Percentiles rank a stretch among this genome's conserved stretches.
Evolutionary conservation across 164 flowering plant genomes (phyloP).

Genomic region (Umbellularia californica): DNA sequence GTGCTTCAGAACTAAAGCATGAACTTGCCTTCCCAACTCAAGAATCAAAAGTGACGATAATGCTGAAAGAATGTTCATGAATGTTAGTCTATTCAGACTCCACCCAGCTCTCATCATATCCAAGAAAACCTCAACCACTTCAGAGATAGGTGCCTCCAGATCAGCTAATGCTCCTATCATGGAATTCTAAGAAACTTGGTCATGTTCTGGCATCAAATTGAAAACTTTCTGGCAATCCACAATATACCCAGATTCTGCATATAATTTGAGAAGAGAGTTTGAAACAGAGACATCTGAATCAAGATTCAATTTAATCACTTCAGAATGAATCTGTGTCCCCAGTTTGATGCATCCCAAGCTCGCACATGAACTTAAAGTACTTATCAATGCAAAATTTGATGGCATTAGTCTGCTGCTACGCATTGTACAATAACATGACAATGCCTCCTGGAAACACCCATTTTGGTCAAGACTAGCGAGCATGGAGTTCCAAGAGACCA

Average conservation of each 20-base stretch:
- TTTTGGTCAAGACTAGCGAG: slow-evolving; percentile 84
- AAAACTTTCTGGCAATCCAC: slow-evolving; percentile 59
- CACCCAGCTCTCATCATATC: slow-evolving; percentile 68
- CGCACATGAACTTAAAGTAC: slow-evolving; percentile 78
- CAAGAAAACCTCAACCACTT: slow-evolving; percentile 44
- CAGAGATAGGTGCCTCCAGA: slow-evolving; percentile 34
- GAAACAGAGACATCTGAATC: slow-evolving; percentile 76
- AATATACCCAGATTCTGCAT: slow-evolving; percentile 51
- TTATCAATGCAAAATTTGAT: slow-evolving; percentile 68
- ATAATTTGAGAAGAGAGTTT: slow-evolving; percentile 74
- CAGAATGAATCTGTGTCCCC: slow-evolving; percentile 66
- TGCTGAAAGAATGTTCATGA: slow-evolving; percentile 62
- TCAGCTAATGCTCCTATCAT: slow-evolving; percentile 63
- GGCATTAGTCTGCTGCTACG: slow-evolving; percentile 46
- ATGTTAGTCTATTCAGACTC: slow-evolving; percentile 62
- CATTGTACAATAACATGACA: slow-evolving; percentile 44
- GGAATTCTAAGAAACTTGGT: slow-evolving; percentile 85
- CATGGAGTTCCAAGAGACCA: slow-evolving; percentile 80
- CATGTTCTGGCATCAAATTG: slow-evolving; percentile 51
- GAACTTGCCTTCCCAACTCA: slow-evolving; percentile 57
- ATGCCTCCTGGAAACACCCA: slow-evolving; percentile 55
- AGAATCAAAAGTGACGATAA: slow-evolving; percentile 46
- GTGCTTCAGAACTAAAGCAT: slow-evolving; percentile 53
- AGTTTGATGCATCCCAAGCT: slow-evolving; percentile 47
- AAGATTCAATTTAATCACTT: slow-evolving; percentile 74